A percentile compares a stretch with the other conserved stretches of the same genome.
phyloP scores from a whole-genome alignment of 2,329 filamentous ascomycete species.

The Ramularia collo-cygni region DNA sequence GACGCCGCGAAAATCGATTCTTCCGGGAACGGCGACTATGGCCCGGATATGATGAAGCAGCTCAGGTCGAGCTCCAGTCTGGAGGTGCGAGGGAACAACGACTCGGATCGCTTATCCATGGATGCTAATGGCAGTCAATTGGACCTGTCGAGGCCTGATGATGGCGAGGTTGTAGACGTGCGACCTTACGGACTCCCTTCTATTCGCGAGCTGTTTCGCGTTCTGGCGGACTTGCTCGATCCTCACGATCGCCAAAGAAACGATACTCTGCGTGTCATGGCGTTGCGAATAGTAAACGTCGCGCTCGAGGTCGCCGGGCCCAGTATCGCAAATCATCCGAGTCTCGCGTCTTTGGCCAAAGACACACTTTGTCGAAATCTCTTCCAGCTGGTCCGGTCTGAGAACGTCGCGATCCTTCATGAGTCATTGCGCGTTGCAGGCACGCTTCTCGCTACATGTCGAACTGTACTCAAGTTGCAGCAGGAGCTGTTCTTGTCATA shows the following conservation, averaged over 20 bases:
- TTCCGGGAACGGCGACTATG: slow-evolving; percentile 36
- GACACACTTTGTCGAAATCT: slow-evolving; percentile 89
- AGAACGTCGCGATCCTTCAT: slow-evolving; percentile 91
- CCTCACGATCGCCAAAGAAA: slow-evolving; percentile 89
- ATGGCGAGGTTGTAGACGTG: slow-evolving; percentile 49
- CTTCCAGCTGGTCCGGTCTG: slow-evolving; percentile 91
- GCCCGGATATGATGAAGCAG: slow-evolving; percentile 35
- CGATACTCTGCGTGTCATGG: slow-evolving; percentile 95
- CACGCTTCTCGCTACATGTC: slow-evolving; percentile 83
- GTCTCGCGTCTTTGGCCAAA: slow-evolving; percentile 77
- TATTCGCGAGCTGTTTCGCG: slow-evolving; percentile 87
- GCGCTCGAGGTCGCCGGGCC: slow-evolving; percentile 93
- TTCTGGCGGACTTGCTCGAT: slow-evolving; percentile 87
- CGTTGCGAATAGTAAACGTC: slow-evolving; percentile 91
- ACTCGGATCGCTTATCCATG: slow-evolving; percentile 28
- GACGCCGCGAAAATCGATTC: slow-evolving; percentile 80
- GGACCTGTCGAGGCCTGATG: slow-evolving; percentile 33
- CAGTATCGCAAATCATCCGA: slow-evolving; percentile 87
- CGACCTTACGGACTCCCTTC: slow-evolving; percentile 90
- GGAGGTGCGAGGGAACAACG: slow-evolving; percentile 22
- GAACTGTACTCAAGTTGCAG: slow-evolving; percentile 85
- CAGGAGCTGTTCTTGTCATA: slow-evolving; percentile 96
- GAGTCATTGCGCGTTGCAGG: slow-evolving; percentile 88
- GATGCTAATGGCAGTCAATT: slow-evolving; percentile 38
- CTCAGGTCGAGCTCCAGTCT: slow-evolving; percentile 58